These are phyloP conservation scores for Magnaporthales sp. DNA, from an alignment of 2,329 filamentous ascomycete genomes.

Conservation along the genomic window DNA sequence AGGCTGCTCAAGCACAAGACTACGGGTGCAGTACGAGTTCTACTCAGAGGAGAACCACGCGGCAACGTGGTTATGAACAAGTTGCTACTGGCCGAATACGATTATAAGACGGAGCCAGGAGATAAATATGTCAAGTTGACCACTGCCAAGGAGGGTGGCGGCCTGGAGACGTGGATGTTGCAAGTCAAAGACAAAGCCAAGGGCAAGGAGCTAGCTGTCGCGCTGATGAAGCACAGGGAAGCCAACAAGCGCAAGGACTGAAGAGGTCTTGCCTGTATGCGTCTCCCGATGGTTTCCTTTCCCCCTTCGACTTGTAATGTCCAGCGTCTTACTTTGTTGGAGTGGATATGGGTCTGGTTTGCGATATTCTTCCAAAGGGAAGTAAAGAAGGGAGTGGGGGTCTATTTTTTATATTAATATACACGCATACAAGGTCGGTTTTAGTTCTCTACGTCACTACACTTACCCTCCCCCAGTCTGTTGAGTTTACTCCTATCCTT, in stretches of 20 bases:
- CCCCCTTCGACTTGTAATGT: neutral
- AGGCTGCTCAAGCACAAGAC: slow-evolving; percentile 67
- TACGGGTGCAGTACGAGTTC: slow-evolving; percentile 56
- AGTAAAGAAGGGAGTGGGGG: neutral
- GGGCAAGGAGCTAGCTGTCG: slow-evolving; percentile 42
- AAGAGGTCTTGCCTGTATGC: neutral
- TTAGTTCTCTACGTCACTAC: neutral
- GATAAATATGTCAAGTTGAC: slow-evolving; percentile 52
- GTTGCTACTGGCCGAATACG: slow-evolving; percentile 48
- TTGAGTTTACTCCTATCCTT: neutral
- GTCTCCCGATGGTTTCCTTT: slow-evolving; percentile 2
- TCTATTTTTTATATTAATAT: slow-evolving; percentile 2
- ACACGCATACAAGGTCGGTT: neutral
- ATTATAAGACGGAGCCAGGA: slow-evolving; percentile 48
- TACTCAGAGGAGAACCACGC: slow-evolving; percentile 67
- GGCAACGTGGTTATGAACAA: slow-evolving; percentile 70
- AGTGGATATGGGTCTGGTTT: neutral
- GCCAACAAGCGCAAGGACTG: slow-evolving; percentile 41
- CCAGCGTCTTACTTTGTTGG: neutral
- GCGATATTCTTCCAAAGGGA: neutral
- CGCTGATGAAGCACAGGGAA: slow-evolving; percentile 44
- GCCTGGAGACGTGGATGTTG: slow-evolving; percentile 61
- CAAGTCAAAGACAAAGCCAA: slow-evolving; percentile 58
- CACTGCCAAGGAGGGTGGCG: slow-evolving; percentile 48
- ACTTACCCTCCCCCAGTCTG: neutral